Evolutionary conservation across 2,329 filamentous ascomycete species (phyloP), one percentile per base, ranked within the genome.

Genomic region (Capronia coronata): DNA sequence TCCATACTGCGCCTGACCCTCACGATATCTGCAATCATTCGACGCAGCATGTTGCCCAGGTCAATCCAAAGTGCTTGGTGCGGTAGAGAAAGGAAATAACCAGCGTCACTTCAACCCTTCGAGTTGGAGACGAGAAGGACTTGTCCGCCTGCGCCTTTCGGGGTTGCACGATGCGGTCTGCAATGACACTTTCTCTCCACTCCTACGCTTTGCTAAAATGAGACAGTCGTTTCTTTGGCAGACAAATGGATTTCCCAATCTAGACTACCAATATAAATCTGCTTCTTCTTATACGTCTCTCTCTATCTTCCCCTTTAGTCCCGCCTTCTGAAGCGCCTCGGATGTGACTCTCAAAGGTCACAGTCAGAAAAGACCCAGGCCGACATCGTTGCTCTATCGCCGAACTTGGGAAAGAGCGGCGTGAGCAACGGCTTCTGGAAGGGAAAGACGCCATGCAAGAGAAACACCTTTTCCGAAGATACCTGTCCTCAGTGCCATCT

Each of bases 401-500:
- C 35, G 4, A 8, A 19, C 16, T 7, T 14, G 9, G 16, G 8
- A 38, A 6, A 8, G 16, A 38, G 16, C 16, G 19, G 8, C 9
- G 4, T 18, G 35, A 22, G 4, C 3, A 32, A 6, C 29, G 11
- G 3, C 29, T 3, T 3, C 11, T 27, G 25, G 27, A 43, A 32
- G 18, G 18, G 22, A 27, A 16, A 43, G 9, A n/a, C 32, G 14
- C n/a, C n/a, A n/a, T n/a, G n/a, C 19, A 41, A 41, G 38, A 7
- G 46, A 57, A 52, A 43, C 45, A 22, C 47, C 47, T 52, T 42
- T 41, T 50, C 27, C 38, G 43, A 50, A 52, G 46, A 27, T 41
- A 54, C 48, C 46, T 57, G 46, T 59, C 55, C 51, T 59, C 51
- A 35, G 54, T 54, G 55, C 55, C 56, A 39, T 57, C 49, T 55